Base-by-base conservation (phyloP, 2,329 filamentous ascomycete genomes). In the Trichoderma harzianum region DNA sequence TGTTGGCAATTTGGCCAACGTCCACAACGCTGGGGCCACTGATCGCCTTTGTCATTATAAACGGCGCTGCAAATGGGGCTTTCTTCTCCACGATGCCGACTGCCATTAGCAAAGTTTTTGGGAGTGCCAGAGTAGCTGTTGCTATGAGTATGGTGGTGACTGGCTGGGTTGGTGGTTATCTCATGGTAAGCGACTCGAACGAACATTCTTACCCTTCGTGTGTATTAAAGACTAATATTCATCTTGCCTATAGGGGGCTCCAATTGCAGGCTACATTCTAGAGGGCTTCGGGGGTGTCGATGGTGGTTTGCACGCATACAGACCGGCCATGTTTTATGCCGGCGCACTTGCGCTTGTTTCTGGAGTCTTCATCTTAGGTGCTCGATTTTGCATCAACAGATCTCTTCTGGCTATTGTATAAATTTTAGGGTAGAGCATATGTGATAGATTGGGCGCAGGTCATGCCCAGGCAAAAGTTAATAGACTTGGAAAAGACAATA, bases 51-150 rank as follows among this genome's bases (percentile, higher is more conserved):
- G 86, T 85, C 18, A 79, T 89, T 14, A 80, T 90, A 28, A 90
- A 90, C 74, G 88, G 89, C 0, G 80, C 84, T 63, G 84, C 86
- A 1, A 90, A 89, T 75, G 88, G 88, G 0, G 86, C 84, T 0
- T 90, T 90, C 79, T 90, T 90, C 77, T 84, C 86, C 2, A 85
- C 86, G 0, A 88, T 90, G 80, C 88, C 88, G 1, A 90, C 88
- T 1, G 87, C 88, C 1, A 86, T 89, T 0, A 85, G 85, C 0
- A 87, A 84, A 76, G 83, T 88, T 1, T 89, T 89, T 80, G 88
- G 87, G 8, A 86, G 83, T 3, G 83, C 82, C 3, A 80, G 86
- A 5, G 84, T 88, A 58, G 81, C 84, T 8, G 84, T 88, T 39
- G 87, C 86, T 0, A 88, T 90, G 84, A 84, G 86, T 3, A 89